Conservation (phyloP, 2,329 filamentous ascomycete species). For the Emergomyces orientalis region DNA sequence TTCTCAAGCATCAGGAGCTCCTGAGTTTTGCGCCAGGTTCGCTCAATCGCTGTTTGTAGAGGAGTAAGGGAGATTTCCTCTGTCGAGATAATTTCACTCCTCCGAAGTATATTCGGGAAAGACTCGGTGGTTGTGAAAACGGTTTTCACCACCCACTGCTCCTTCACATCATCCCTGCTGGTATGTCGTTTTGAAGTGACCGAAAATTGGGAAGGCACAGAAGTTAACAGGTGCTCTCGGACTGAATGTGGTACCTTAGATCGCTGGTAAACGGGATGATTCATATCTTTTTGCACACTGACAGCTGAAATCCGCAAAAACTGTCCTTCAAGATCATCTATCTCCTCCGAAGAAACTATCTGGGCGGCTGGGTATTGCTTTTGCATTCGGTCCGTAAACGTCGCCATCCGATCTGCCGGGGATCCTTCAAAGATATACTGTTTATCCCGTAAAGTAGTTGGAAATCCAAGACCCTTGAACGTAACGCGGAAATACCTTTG, state of each 20-base stretch:
- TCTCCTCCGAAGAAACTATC: slow-evolving; percentile 59
- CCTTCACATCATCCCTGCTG: slow-evolving; percentile 54
- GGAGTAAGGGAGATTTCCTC: slow-evolving; percentile 60
- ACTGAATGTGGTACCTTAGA: slow-evolving; percentile 74
- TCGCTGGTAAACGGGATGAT: slow-evolving; percentile 77
- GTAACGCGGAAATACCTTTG: slow-evolving; percentile 86
- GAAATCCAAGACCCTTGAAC: slow-evolving; percentile 85
- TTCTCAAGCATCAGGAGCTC: slow-evolving; percentile 72
- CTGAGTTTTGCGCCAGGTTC: slow-evolving; percentile 80
- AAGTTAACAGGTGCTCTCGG: slow-evolving; percentile 75
- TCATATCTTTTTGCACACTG: slow-evolving; percentile 70
- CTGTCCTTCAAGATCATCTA: slow-evolving; percentile 81
- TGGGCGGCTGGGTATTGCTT: slow-evolving; percentile 80
- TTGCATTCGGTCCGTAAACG: slow-evolving; percentile 86
- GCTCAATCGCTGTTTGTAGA: slow-evolving; percentile 80
- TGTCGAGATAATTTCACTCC: slow-evolving; percentile 70
- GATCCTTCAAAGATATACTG: slow-evolving; percentile 85
- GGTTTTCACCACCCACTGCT: slow-evolving; percentile 73
- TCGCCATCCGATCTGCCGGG: slow-evolving; percentile 63
- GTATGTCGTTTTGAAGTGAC: slow-evolving; percentile 64
- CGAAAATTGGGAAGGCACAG: slow-evolving; percentile 68
- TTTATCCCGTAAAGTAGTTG: slow-evolving; percentile 70
- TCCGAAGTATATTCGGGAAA: slow-evolving; percentile 82
- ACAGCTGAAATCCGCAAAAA: slow-evolving; percentile 76
- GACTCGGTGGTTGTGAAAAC: slow-evolving; percentile 74